Percentiles rank a stretch among this genome's conserved stretches.
Conservation (phyloP, 2,329 filamentous ascomycete genomes). For the Penicillium janthinellum region DNA sequence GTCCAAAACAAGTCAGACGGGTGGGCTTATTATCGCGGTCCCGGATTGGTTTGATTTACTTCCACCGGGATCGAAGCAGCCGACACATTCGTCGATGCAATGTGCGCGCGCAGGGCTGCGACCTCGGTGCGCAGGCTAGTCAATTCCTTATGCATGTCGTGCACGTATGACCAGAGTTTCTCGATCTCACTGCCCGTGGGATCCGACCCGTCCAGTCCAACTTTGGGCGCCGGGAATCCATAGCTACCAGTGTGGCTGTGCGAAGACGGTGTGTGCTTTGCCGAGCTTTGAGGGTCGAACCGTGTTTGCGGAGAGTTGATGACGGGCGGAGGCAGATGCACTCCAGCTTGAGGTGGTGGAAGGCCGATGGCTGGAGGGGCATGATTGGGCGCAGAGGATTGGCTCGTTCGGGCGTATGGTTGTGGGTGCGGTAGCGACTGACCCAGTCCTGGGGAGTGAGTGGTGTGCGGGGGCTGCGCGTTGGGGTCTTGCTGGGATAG, state of each 20-base stretch:
- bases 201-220: conserved; percentile 30
- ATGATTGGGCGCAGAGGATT: conserved; percentile 27
- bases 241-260: conserved; percentile 41
- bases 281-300: conserved; percentile 43
- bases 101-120: conserved; percentile 42
- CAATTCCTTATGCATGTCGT: conserved; percentile 46
- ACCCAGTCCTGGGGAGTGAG: conserved; percentile 47
- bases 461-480: conserved; percentile 42
- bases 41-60: conserved; percentile 19
- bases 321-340: conserved; percentile 47
- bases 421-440: conserved; percentile 45
- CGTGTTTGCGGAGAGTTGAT: conserved; percentile 47
- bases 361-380: conserved; percentile 34
- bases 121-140: conserved; percentile 46
- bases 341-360: conserved; percentile 41
- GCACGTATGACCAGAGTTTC: conserved; percentile 48
- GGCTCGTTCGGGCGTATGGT: conserved; percentile 31
- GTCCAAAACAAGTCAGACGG: background rate
- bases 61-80: conserved; percentile 22
- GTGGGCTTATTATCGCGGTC: conserved; percentile 13
- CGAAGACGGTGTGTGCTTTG: conserved; percentile 39
- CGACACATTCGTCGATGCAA: conserved; percentile 34
- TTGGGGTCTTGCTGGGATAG: conserved; percentile 42
- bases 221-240: conserved; percentile 30
- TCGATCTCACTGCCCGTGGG: conserved; percentile 31